These are phyloP conservation scores for Anethum foeniculum DNA, from an alignment of 140 eudicot genomes.

Conservation along the genomic window DNA sequence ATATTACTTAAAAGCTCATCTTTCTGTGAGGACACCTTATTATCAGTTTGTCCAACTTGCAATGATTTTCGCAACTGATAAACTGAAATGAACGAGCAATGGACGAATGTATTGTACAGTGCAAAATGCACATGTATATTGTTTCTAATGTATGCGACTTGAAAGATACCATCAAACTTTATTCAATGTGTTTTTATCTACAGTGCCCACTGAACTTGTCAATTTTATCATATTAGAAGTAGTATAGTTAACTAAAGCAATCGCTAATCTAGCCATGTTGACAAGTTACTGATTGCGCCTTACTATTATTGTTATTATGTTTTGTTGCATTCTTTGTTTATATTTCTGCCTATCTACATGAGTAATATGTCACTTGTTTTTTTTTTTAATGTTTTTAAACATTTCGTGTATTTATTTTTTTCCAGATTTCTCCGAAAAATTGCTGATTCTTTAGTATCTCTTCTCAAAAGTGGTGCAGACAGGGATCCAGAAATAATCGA, in stretches of 20 bases:
- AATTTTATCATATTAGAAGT: not conserved
- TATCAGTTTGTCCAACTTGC: not conserved
- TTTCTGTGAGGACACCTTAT: not conserved
- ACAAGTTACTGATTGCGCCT: not conserved
- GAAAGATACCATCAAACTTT: not conserved
- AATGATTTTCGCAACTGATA: not conserved
- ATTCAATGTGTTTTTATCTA: not conserved
- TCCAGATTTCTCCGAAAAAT: constrained; percentile 60
- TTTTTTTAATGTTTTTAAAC: not conserved
- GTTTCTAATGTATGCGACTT: not conserved
- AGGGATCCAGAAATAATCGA: constrained; percentile 86
- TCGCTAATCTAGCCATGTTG: not conserved
- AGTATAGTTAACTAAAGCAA: not conserved
- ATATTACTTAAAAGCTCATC: not conserved
- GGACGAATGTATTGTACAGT: not conserved
- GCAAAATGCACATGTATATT: not conserved
- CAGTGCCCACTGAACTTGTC: not conserved
- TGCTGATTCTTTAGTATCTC: constrained; percentile 45
- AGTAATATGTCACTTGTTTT: not conserved
- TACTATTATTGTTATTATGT: not conserved
- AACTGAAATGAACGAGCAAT: not conserved
- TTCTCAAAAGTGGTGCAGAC: constrained; percentile 81
- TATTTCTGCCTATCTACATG: not conserved
- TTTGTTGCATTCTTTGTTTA: not conserved
- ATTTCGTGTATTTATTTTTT: not conserved